These are phyloP conservation scores for Cupressus sempervirens DNA, from an alignment of 75 land plant genomes.

Conservation along the genomic window DNA sequence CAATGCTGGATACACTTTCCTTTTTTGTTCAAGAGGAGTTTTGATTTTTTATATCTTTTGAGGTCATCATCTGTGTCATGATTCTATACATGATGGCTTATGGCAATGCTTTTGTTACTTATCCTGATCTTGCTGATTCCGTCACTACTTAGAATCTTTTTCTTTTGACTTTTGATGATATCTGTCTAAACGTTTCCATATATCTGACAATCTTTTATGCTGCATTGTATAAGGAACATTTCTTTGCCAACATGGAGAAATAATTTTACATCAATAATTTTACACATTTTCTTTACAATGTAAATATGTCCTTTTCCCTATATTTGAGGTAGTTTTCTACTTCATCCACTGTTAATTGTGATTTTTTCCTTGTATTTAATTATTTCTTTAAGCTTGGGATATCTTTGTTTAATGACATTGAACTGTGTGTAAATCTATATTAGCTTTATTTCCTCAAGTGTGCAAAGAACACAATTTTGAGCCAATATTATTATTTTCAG, in stretches of 20 bases:
- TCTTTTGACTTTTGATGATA: neutral
- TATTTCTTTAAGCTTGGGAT: neutral
- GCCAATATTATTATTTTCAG: conserved; percentile 13
- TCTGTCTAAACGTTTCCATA: neutral
- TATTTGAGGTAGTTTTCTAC: neutral
- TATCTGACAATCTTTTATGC: neutral
- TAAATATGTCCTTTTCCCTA: neutral
- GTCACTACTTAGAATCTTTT: neutral
- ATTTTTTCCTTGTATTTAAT: neutral
- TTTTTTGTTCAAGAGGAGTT: neutral
- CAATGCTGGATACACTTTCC: neutral
- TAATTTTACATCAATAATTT: neutral
- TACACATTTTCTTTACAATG: neutral
- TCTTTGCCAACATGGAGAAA: neutral
- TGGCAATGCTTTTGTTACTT: neutral
- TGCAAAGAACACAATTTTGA: neutral
- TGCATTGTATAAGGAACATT: neutral
- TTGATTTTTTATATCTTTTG: neutral
- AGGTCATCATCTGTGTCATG: neutral
- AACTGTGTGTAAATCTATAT: neutral
- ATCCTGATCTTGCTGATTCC: neutral
- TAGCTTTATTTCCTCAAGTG: neutral
- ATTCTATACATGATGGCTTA: neutral
- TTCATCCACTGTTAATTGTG: neutral
- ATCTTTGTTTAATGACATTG: neutral